Base-by-base conservation (phyloP, 23 red algal species). In the Gracilaria domingensis region DNA sequence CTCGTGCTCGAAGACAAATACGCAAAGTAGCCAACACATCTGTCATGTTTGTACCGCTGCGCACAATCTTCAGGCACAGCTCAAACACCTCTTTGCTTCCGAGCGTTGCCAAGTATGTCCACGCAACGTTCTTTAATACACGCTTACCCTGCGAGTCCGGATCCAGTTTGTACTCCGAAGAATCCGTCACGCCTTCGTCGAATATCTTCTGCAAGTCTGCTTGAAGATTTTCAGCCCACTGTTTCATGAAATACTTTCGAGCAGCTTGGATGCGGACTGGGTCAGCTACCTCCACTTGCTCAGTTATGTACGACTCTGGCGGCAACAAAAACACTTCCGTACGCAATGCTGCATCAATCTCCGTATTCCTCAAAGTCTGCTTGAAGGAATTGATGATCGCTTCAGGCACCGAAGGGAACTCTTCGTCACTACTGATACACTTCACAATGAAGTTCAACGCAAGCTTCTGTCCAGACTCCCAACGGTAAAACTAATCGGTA, bases 381-480 rank as follows among this genome's bases (percentile, higher is more conserved):
- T 55, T 61, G 84, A 94, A 90, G n/a, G 97, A 90, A 17, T 98
- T 89, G 78, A 98, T 75, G n/a, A 95, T 87, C 53, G 33, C 59
- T 12, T 69, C 55, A 4, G 81, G 66, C 14, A 75, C 29, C 38
- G 37, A 47, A 53, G 64, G 65, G 18, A 90, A 7, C n/a, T n/a
- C n/a, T n/a, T n/a, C n/a, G n/a, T n/a, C n/a, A n/a, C n/a, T n/a
- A n/a, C n/a, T n/a, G n/a, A n/a, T n/a, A n/a, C n/a, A n/a, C n/a
- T n/a, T n/a, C n/a, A n/a, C n/a, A n/a, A n/a, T n/a, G n/a, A n/a
- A n/a, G n/a, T n/a, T n/a, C n/a, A n/a, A n/a, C n/a, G n/a, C n/a
- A n/a, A n/a, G n/a, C n/a, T n/a, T n/a, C n/a, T n/a, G n/a, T n/a
- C n/a, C n/a, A n/a, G n/a, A n/a, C n/a, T n/a, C n/a, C n/a, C n/a